These are phyloP conservation scores for Pseudozyma sp. DNA, from an alignment of 1,284 basidiomycete genomes.

Conservation along the genomic window DNA sequence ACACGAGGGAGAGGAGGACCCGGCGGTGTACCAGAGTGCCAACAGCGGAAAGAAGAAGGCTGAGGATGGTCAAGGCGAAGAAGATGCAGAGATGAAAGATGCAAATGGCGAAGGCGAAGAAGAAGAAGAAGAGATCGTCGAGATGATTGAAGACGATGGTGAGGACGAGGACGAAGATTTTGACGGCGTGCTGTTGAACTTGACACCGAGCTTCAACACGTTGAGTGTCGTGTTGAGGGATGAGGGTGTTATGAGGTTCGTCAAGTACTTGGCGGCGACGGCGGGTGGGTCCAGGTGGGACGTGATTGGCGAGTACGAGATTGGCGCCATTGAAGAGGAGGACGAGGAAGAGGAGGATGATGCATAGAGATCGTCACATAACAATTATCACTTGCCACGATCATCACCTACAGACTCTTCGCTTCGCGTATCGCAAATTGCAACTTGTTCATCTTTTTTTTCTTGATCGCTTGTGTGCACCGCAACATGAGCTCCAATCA, in stretches of 20 bases:
- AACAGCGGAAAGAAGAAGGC: slow-evolving; percentile 66
- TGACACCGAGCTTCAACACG: slow-evolving; percentile 90
- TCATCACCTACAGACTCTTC: background rate
- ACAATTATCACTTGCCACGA: background rate
- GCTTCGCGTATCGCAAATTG: background rate
- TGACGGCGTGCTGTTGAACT: slow-evolving; percentile 86
- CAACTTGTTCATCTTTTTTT: too few relatives aligned
- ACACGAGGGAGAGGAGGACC: slow-evolving; percentile 82
- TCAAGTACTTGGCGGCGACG: slow-evolving; percentile 65
- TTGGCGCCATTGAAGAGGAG: slow-evolving; percentile 62
- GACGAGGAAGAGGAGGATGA: slow-evolving; percentile 47
- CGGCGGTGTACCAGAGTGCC: slow-evolving; percentile 83
- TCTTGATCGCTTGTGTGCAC: too few relatives aligned
- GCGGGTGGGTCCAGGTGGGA: slow-evolving; percentile 68
- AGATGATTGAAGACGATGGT: slow-evolving; percentile 66
- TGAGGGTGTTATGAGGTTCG: slow-evolving; percentile 81
- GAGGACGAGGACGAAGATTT: slow-evolving; percentile 75
- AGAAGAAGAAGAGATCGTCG: slow-evolving; percentile 69
- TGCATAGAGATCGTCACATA: background rate
- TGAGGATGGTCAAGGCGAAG: slow-evolving; percentile 35
- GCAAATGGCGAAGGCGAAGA: slow-evolving; percentile 69
- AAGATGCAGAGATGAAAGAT: slow-evolving; percentile 47
- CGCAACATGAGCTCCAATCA: too few relatives aligned
- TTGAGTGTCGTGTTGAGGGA: slow-evolving; percentile 90
- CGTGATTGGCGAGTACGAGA: slow-evolving; percentile 63